phyloP scores from a whole-genome alignment of 176 grass and related monocot genomes.

The Alopecurus myosuroides region DNA sequence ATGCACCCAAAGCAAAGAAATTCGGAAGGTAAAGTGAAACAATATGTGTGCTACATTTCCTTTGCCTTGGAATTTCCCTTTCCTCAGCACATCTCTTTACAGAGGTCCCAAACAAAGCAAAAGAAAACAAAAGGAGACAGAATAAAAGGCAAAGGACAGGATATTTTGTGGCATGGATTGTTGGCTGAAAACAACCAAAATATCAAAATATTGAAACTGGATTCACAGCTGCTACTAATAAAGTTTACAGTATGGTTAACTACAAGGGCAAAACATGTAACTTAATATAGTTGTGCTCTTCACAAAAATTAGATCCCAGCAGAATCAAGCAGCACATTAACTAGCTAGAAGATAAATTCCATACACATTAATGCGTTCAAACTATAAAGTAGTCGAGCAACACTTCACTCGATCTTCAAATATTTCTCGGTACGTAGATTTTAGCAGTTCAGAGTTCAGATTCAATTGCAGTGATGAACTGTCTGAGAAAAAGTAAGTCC shows the following conservation, averaged over 20 bases:
- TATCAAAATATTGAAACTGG: neutral
- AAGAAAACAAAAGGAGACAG: neutral
- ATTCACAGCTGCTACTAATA: neutral
- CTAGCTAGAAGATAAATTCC: neutral
- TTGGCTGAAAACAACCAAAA: neutral
- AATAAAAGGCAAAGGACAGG: neutral
- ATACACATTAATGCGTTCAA: conserved; percentile 3
- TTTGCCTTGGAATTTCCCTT: neutral
- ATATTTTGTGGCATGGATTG: neutral
- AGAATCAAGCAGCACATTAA: conserved; percentile 10
- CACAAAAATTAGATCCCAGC: neutral
- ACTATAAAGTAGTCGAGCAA: neutral
- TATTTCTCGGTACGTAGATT: neutral
- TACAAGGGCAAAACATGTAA: neutral
- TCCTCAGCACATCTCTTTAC: neutral
- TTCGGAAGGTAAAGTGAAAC: neutral
- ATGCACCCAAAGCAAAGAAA: neutral
- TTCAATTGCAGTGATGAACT: conserved; percentile 10
- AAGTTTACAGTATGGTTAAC: neutral
- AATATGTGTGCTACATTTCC: neutral
- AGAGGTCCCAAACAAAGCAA: neutral
- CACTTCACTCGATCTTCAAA: conserved; percentile 7
- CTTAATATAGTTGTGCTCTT: neutral
- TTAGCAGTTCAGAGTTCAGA: conserved; percentile 10
- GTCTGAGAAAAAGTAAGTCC: neutral